These are phyloP conservation scores for Colletotrichum cordylinicola DNA, from an alignment of 2,329 filamentous ascomycete species.

Conservation along the genomic window DNA sequence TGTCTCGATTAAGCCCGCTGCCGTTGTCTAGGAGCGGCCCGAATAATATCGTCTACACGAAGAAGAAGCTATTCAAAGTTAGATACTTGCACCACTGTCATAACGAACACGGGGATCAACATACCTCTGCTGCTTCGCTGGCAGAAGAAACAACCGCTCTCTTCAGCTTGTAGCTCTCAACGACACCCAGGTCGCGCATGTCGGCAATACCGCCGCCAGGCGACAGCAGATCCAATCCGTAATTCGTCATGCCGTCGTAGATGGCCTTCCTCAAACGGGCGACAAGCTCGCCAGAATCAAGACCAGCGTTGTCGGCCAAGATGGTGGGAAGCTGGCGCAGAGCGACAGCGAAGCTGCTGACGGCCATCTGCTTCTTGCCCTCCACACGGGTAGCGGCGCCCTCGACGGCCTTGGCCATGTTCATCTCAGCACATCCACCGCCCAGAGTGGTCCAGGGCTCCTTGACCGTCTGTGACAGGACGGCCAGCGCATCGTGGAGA, in stretches of 20 bases:
- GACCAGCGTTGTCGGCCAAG: constrained; percentile 93
- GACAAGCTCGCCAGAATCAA: constrained; percentile 94
- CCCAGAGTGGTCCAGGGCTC: constrained; percentile 94
- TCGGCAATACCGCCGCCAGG: constrained; percentile 93
- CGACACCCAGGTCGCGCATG: constrained; percentile 93
- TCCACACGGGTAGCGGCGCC: constrained; percentile 91
- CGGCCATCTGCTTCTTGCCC: constrained; percentile 95
- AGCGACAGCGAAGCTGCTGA: constrained; percentile 86
- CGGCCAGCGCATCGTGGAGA: constrained; percentile 93
- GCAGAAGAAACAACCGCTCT: constrained; percentile 96
- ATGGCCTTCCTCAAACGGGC: constrained; percentile 91
- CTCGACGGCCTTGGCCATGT: constrained; percentile 98
- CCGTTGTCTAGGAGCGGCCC: constrained; percentile 83
- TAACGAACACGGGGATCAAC: constrained; percentile 32
- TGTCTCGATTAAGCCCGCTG: constrained; percentile 67
- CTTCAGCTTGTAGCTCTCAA: constrained; percentile 99
- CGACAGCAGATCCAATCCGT: constrained; percentile 86
- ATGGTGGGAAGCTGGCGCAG: constrained; percentile 95
- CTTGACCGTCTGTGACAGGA: constrained; percentile 94
- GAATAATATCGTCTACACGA: constrained; percentile 97
- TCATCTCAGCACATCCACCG: constrained; percentile 96
- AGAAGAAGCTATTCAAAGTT: constrained; percentile 72
- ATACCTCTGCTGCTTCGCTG: constrained; percentile 93
- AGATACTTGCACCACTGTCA: background rate
- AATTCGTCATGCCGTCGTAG: constrained; percentile 92